These are phyloP conservation scores for Dendrocalamus latiflorus DNA, from an alignment of 202 grass and related monocot species.

Conservation along the genomic window DNA sequence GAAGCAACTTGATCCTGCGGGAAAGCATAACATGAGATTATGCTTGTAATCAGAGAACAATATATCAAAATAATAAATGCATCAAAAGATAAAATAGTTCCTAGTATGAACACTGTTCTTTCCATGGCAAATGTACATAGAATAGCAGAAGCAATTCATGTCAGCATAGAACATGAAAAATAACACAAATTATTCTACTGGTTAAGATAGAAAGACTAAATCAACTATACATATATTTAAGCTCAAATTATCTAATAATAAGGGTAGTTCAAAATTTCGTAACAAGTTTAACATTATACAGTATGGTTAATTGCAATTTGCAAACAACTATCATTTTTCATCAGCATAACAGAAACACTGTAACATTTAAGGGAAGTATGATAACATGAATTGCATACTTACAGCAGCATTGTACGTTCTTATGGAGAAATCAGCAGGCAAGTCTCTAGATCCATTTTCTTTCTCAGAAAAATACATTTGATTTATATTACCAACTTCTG, in stretches of 20 bases:
- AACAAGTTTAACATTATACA: neutral
- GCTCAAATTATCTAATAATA: neutral
- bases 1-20: conserved; percentile 41
- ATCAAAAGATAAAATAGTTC: neutral
- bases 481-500: conserved; percentile 6
- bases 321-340: neutral
- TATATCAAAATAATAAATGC: neutral
- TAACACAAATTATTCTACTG: neutral
- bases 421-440: conserved; percentile 33
- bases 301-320: conserved; percentile 1
- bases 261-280: neutral
- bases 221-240: neutral
- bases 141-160: neutral
- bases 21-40: conserved; percentile 12
- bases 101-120: neutral
- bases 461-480: conserved; percentile 10
- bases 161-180: neutral
- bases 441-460: conserved; percentile 18
- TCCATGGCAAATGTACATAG: neutral
- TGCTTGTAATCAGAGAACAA: neutral
- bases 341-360: neutral
- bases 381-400: conserved; percentile 29
- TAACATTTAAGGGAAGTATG: conserved; percentile 4
- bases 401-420: conserved; percentile 18
- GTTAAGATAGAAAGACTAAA: neutral